These are phyloP conservation scores for Botryococcus braunii DNA, from an alignment of 163 green algal genomes.

Conservation along the genomic window DNA sequence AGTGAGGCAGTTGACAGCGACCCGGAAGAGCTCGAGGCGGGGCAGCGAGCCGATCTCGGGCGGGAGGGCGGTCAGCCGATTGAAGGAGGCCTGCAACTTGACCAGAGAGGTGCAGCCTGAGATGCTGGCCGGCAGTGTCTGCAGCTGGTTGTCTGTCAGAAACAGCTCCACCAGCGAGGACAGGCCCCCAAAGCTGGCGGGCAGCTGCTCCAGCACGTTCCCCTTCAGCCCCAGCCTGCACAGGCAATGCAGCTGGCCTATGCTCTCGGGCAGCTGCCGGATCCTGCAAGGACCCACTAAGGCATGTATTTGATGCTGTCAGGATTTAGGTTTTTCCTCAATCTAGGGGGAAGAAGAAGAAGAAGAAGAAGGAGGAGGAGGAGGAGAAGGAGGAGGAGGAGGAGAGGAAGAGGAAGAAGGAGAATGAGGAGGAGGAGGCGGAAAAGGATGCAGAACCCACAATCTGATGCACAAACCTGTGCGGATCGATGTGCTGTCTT, in stretches of 20 bases:
- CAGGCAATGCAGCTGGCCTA: constrained; percentile 30
- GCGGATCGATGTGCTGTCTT: too few species aligned
- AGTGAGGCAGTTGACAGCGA: constrained; percentile 24
- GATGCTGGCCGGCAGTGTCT: constrained; percentile 30
- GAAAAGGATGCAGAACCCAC: too few species aligned
- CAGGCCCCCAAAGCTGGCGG: constrained; percentile 23
- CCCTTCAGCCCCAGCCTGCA: constrained; percentile 40
- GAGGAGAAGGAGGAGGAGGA: too few species aligned
- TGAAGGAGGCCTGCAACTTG: constrained; percentile 33
- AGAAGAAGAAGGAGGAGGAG: too few species aligned
- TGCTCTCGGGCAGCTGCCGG: constrained; percentile 18
- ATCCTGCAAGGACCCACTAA: too few species aligned
- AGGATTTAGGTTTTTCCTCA: too few species aligned
- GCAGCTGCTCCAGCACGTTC: constrained; percentile 34
- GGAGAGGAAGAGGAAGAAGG: too few species aligned
- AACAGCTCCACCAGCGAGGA: constrained; percentile 34
- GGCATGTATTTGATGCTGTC: too few species aligned
- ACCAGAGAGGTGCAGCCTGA: constrained; percentile 7
- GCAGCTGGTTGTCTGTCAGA: constrained; percentile 40
- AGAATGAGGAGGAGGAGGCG: too few species aligned
- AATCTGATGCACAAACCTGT: too few species aligned
- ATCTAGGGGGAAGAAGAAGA: too few species aligned
- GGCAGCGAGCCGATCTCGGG: constrained; percentile 28
- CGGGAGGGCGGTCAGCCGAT: constrained; percentile 31
- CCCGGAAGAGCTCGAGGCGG: constrained; percentile 46